Base-by-base conservation (phyloP, 208 protist species). In the Leishmania tarentolae region DNA sequence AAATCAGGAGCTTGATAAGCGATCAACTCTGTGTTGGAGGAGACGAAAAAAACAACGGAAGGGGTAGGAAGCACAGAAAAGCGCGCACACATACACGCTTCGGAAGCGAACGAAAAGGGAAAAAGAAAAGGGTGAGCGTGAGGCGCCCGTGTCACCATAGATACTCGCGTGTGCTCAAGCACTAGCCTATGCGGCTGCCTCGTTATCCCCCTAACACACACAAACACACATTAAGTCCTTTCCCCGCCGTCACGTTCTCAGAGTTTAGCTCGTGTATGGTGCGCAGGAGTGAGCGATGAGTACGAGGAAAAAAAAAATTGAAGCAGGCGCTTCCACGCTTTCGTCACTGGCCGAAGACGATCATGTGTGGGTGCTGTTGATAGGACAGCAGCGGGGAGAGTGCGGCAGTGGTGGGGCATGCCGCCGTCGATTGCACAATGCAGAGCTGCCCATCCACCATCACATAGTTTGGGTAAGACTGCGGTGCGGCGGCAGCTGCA, bases 361-460 rank as follows among this genome's bases (percentile, higher is more conserved):
- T 61, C 63, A 66, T 79, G 47, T 61, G 81, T 47, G 68, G 76
- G 56, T 77, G 70, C 53, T 46, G 75, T 28, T 74, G 72, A 17
- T 28, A 56, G 31, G 50, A 31, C n/a, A 28, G 71, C 15, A 31
- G 15, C 17, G n/a, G 50, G 2, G 50, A 15, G 1, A 31, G 24
- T 21, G 70, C 44, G 6, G 46, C 40, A 50, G 40, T 61, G 35
- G 63, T 66, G 61, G 31, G 15, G 40, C 24, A 17, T 2, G 71
- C 0, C 7, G 71, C 8, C n/a, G 69, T 35, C 0, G 76, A 63
- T 61, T 72, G 82, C 24, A 77, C 24, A 5, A 73, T 17, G 66
- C 75, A 76, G 7, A 78, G 50, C 72, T 81, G 82, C 1, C 76
- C 82, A 46, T 78, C 77, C 46, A 84, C 19, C 70, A 80, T 63